These are phyloP conservation scores for Endogone sp. DNA, from an alignment of 192 early-diverging fungal genomes.

Conservation along the genomic window DNA sequence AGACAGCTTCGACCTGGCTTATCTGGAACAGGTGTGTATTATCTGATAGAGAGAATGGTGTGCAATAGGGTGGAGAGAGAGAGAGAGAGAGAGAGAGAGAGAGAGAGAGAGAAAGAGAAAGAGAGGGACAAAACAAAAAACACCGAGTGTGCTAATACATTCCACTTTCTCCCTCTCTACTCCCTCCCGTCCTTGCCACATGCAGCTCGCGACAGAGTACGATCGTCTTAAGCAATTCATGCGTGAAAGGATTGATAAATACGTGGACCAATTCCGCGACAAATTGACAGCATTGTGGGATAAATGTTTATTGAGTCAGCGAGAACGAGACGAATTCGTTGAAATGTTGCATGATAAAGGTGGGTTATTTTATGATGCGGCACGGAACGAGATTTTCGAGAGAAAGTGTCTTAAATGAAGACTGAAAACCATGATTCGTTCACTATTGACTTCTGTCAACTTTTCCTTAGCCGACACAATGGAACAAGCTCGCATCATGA, in stretches of 20 bases:
- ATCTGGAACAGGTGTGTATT: conserved; percentile 13
- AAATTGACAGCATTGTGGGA: conserved; percentile 36
- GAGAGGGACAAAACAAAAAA: too few species aligned
- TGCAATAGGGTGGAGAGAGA: too few species aligned
- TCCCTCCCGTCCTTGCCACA: not conserved
- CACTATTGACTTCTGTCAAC: conserved; percentile 1
- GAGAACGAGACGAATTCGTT: conserved; percentile 38
- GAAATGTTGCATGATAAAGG: conserved; percentile 28
- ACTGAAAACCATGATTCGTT: conserved; percentile 4
- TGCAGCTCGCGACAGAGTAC: conserved; percentile 14
- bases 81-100: too few species aligned
- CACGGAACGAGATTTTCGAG: not conserved
- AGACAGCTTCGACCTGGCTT: conserved; percentile 3
- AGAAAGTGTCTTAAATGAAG: too few species aligned
- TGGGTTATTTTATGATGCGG: not conserved
- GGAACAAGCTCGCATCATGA: conserved; percentile 23
- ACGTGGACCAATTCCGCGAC: conserved; percentile 21
- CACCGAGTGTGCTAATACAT: not conserved
- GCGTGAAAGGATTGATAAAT: conserved; percentile 17
- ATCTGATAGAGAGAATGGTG: conserved; percentile 6
- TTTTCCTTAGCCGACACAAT: conserved; percentile 19
- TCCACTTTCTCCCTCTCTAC: not conserved
- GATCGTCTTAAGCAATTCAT: conserved; percentile 14
- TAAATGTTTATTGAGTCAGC: conserved; percentile 30
- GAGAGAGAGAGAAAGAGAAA: too few species aligned